These are phyloP conservation scores for Fusarium sp. DNA, from an alignment of 2,329 filamentous ascomycete genomes.

Conservation along the genomic window DNA sequence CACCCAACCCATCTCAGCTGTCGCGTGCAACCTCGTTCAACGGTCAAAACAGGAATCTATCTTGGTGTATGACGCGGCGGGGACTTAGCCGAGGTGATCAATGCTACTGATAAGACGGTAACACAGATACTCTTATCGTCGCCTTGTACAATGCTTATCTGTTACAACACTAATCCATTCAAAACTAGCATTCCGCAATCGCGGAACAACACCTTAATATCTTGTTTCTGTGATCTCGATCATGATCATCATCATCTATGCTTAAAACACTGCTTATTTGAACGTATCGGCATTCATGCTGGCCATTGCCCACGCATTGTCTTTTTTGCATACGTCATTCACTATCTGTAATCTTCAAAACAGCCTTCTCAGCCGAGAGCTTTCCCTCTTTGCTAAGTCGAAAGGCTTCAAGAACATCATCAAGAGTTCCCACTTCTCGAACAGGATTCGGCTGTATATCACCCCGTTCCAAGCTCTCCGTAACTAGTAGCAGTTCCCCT, in stretches of 20 bases:
- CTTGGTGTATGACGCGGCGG: too few species aligned
- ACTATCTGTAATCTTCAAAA: neutral
- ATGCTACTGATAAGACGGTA: neutral
- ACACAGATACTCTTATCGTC: neutral
- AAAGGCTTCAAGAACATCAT: slow-evolving; percentile 5
- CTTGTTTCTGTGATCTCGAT: neutral
- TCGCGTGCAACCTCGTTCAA: neutral
- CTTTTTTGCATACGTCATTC: neutral
- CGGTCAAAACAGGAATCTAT: neutral
- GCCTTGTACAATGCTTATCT: fast-evolving
- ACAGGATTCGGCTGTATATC: neutral
- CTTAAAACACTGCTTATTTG: slow-evolving; percentile 2
- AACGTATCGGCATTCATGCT: neutral
- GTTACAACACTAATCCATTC: neutral
- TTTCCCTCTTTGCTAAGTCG: slow-evolving; percentile 7
- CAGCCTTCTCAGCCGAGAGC: slow-evolving; percentile 15
- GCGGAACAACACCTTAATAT: neutral
- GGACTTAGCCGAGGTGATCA: neutral
- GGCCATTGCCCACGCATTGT: neutral
- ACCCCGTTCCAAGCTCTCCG: neutral
- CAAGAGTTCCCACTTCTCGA: neutral
- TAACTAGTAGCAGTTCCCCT: neutral
- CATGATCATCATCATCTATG: neutral
- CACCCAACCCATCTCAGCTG: neutral
- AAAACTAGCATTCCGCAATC: neutral